Percentiles rank a stretch among this genome's conserved stretches.
Evolutionary conservation across 805 yeast genomes (phyloP).

Genomic region (Saturnispora dispora): DNA sequence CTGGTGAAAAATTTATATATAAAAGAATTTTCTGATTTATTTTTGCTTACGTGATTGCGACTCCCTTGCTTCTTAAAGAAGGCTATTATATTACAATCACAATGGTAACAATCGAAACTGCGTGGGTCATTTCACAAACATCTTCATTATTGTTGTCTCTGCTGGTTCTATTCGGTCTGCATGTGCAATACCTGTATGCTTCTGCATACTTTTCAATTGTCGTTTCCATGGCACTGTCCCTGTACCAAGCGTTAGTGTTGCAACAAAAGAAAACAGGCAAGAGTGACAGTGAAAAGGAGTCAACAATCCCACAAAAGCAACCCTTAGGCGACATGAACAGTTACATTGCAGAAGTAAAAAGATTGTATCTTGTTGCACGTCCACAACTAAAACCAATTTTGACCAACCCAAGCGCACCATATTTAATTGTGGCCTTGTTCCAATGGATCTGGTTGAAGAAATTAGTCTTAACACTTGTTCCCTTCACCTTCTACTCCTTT

Average conservation of each 20-base stretch:
- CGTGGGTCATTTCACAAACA: slow-evolving; percentile 60
- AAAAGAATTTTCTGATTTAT: not conserved
- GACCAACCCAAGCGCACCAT: slow-evolving; percentile 34
- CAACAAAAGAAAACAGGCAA: slow-evolving; percentile 21
- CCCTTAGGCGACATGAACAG: slow-evolving; percentile 3
- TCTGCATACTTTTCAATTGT: slow-evolving; percentile 54
- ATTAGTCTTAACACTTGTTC: slow-evolving; percentile 53
- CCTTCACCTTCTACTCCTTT: slow-evolving; percentile 67
- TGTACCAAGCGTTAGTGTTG: slow-evolving; percentile 43
- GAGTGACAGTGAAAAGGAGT: slow-evolving; percentile 26
- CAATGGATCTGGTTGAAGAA: slow-evolving; percentile 53
- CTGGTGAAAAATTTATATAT: not conserved
- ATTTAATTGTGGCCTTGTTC: slow-evolving; percentile 46
- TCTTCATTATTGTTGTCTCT: slow-evolving; percentile 31
- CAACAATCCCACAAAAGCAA: slow-evolving; percentile 28
- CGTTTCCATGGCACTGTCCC: slow-evolving; percentile 66
- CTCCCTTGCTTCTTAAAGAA: not conserved
- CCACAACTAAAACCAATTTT: slow-evolving; percentile 9
- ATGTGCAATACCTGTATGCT: slow-evolving; percentile 39
- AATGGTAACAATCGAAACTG: slow-evolving; percentile 17
- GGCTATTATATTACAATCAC: not conserved
- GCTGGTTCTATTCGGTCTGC: slow-evolving; percentile 23
- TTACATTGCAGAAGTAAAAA: slow-evolving; percentile 1
- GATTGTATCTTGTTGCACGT: slow-evolving; percentile 3
- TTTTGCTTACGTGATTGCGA: not conserved